These are phyloP conservation scores for Striga hermonthica DNA, from an alignment of 305 asterid species.

Conservation along the genomic window DNA sequence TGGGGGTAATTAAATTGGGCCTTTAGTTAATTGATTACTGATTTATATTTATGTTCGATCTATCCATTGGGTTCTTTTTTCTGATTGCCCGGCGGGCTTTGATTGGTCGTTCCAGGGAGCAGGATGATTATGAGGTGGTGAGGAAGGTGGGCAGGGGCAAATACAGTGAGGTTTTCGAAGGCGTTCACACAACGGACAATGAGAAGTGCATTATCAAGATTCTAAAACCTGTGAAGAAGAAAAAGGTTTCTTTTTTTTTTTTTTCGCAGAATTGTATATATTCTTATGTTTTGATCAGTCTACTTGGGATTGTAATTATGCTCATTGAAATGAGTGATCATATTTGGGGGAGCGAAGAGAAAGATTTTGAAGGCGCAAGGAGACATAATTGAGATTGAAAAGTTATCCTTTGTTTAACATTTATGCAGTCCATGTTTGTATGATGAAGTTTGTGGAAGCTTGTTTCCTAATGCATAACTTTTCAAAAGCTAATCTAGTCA, in stretches of 20 bases:
- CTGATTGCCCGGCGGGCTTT: slow-evolving; percentile 17
- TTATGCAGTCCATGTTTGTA: no score
- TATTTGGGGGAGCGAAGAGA: no score
- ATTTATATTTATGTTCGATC: background rate
- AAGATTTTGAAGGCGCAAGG: no score
- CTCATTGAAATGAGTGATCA: no score
- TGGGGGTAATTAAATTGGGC: slow-evolving; percentile 68
- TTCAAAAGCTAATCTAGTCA: no score
- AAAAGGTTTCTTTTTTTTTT: slow-evolving; percentile 27
- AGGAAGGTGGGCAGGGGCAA: slow-evolving; percentile 88
- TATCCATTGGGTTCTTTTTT: background rate
- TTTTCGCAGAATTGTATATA: background rate
- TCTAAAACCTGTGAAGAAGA: slow-evolving; percentile 85
- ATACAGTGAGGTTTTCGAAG: slow-evolving; percentile 83
- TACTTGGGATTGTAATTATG: no score
- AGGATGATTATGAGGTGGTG: slow-evolving; percentile 82
- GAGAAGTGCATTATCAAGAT: slow-evolving; percentile 80
- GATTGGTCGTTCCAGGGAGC: slow-evolving; percentile 55
- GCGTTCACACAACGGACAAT: slow-evolving; percentile 52
- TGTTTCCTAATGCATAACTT: no score
- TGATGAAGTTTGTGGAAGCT: no score
- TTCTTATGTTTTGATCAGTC: no score
- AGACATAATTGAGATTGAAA: no score
- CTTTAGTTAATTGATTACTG: background rate
- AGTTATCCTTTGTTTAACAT: no score